Percentiles rank a stretch among this genome's conserved stretches.
phyloP scores from a whole-genome alignment of 2,329 filamentous ascomycete genomes.

The Talaromyces sp. region DNA sequence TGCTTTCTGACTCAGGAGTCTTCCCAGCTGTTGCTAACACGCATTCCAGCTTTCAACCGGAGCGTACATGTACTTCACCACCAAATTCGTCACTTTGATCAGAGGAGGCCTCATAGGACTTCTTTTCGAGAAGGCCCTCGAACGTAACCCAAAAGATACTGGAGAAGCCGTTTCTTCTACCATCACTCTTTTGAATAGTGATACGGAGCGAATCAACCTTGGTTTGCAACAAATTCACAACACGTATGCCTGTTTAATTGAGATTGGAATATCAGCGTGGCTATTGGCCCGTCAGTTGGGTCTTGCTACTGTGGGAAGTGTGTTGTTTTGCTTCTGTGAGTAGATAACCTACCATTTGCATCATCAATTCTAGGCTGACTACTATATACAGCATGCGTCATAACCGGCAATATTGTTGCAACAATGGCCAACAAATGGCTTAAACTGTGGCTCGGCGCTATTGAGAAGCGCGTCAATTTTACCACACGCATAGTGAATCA shows the following conservation, averaged over 20 bases:
- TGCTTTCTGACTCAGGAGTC: too few relatives aligned
- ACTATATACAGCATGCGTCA: neutral
- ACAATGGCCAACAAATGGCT: neutral
- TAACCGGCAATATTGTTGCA: neutral
- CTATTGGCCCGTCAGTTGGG: slow-evolving; percentile 12
- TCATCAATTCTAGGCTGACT: neutral
- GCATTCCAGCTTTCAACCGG: neutral
- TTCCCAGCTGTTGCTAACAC: neutral
- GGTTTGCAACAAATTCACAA: slow-evolving; percentile 45
- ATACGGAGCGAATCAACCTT: slow-evolving; percentile 45
- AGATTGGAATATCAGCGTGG: slow-evolving; percentile 3
- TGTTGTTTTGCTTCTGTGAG: slow-evolving; percentile 1
- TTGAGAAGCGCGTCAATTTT: neutral
- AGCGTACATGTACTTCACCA: slow-evolving; percentile 3
- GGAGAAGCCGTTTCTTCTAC: slow-evolving; percentile 35
- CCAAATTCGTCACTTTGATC: slow-evolving; percentile 36
- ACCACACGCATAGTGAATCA: neutral
- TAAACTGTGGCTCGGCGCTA: neutral
- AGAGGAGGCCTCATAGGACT: slow-evolving; percentile 48
- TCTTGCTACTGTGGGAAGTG: neutral
- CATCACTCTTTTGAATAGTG: slow-evolving; percentile 48
- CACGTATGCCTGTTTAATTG: slow-evolving; percentile 37
- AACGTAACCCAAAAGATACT: slow-evolving; percentile 31
- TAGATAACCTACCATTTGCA: neutral
- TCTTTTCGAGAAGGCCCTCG: slow-evolving; percentile 49